Evolutionary conservation across 2,329 filamentous ascomycete genomes (phyloP).

Genomic region (Xylaria sp.): DNA sequence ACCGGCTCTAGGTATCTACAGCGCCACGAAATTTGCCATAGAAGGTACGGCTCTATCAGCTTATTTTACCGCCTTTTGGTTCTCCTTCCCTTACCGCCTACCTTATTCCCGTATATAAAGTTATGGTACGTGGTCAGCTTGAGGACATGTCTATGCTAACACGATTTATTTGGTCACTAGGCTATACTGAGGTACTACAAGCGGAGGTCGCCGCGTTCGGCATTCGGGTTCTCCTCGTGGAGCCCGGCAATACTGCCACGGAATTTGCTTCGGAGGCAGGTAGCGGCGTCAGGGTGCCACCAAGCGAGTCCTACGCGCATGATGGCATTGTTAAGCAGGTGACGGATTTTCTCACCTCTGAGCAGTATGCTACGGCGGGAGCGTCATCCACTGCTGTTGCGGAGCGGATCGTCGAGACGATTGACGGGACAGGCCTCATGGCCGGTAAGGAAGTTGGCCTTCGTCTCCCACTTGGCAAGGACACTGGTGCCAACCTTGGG

Average conservation of each 20-base stretch:
- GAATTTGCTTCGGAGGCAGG: constrained; percentile 38
- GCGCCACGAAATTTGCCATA: constrained; percentile 43
- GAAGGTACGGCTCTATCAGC: constrained; percentile 34
- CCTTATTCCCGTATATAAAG: background rate
- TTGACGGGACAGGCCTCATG: constrained; percentile 44
- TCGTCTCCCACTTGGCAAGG: constrained; percentile 35
- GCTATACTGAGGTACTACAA: constrained; percentile 42
- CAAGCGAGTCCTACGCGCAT: constrained; percentile 38
- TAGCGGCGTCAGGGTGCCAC: constrained; percentile 33
- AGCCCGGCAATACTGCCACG: constrained; percentile 42
- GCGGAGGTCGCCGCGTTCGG: constrained; percentile 42
- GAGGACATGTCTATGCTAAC: constrained; percentile 2
- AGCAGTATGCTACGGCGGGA: constrained; percentile 11
- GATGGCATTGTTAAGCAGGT: constrained; percentile 34
- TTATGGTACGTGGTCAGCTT: background rate
- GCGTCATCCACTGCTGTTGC: constrained; percentile 35
- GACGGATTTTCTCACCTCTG: constrained; percentile 14
- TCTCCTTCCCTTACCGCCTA: background rate
- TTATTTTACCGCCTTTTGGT: no score
- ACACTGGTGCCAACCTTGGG: constrained; percentile 21
- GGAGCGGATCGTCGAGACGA: constrained; percentile 42
- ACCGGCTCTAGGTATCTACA: constrained; percentile 43
- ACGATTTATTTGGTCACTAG: constrained; percentile 26
- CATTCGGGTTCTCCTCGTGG: constrained; percentile 44
- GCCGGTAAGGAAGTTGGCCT: constrained; percentile 37